Evolutionary conservation across 257 asterid species (phyloP).

Genomic region (Capsicum rhomboideum): DNA sequence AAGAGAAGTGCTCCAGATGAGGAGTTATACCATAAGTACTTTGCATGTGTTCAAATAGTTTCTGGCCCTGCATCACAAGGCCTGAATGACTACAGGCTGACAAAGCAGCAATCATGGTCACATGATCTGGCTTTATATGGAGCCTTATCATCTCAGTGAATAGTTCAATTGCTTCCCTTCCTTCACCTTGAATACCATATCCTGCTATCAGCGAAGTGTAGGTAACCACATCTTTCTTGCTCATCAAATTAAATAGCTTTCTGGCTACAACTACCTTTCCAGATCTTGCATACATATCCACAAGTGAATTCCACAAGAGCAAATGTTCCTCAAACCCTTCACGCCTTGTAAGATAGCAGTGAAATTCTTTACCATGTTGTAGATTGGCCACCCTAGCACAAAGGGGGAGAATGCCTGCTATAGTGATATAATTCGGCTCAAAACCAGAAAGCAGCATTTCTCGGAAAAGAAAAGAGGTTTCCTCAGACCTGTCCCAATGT

Average conservation of each 20-base stretch:
- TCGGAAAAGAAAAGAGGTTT: constrained; percentile 54
- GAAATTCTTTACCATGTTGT: constrained; percentile 75
- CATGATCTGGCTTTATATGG: constrained; percentile 57
- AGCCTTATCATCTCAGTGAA: constrained; percentile 60
- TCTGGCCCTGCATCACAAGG: constrained; percentile 50
- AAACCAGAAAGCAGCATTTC: constrained; percentile 43
- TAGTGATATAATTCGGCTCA: constrained; percentile 62
- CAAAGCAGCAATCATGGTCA: constrained; percentile 66
- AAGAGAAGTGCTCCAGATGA: constrained; percentile 62
- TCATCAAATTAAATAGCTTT: constrained; percentile 52
- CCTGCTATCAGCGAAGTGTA: constrained; percentile 87
- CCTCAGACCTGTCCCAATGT: constrained; percentile 47
- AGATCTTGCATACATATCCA: constrained; percentile 79
- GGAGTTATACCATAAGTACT: constrained; percentile 40
- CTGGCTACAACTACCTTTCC: constrained; percentile 59
- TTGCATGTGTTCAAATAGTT: constrained; percentile 53
- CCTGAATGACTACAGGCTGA: constrained; percentile 95
- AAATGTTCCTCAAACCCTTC: constrained; percentile 39
- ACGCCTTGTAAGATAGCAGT: constrained; percentile 50
- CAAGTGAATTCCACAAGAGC: constrained; percentile 67
- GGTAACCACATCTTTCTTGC: constrained; percentile 58
- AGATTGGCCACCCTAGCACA: constrained; percentile 77
- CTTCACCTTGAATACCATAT: constrained; percentile 72
- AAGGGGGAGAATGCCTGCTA: constrained; percentile 73
- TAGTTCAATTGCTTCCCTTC: constrained; percentile 44